phyloP scores from a whole-genome alignment of 106 monocot species.

The Posidonia australis region DNA sequence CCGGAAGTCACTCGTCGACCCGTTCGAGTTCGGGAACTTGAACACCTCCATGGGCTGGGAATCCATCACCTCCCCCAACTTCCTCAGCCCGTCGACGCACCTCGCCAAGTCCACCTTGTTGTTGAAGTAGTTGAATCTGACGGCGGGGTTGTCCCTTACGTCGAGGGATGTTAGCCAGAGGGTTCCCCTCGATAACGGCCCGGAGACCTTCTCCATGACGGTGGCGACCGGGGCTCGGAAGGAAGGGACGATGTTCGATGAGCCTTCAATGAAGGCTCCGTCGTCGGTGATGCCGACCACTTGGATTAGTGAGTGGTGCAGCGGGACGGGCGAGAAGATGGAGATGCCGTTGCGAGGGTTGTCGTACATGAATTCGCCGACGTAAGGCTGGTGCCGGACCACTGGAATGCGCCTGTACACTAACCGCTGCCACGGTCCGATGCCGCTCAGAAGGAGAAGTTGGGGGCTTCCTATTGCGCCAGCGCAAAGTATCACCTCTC shows the following conservation, averaged over 20 bases:
- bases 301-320: constrained; percentile 70
- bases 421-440: constrained; percentile 53
- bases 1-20: not conserved
- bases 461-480: constrained; percentile 68
- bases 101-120: constrained; percentile 35
- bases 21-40: not conserved
- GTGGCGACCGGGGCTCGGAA: constrained; percentile 36
- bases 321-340: constrained; percentile 37
- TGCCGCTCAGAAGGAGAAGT: constrained; percentile 68
- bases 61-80: constrained; percentile 37
- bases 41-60: constrained; percentile 42
- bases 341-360: constrained; percentile 71
- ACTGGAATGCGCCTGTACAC: constrained; percentile 54
- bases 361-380: constrained; percentile 49
- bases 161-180: constrained; percentile 53
- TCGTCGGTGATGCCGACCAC: constrained; percentile 50
- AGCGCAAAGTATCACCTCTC: constrained; percentile 52
- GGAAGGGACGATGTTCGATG: constrained; percentile 16
- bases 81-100: constrained; percentile 42
- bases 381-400: constrained; percentile 24
- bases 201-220: constrained; percentile 60
- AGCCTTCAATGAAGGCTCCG: constrained; percentile 50
- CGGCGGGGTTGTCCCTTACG: constrained; percentile 33
- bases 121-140: constrained; percentile 77
- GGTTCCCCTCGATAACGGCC: constrained; percentile 43